phyloP scores from a whole-genome alignment of 768 basidiomycete species.

The Podaxis rugospora region DNA sequence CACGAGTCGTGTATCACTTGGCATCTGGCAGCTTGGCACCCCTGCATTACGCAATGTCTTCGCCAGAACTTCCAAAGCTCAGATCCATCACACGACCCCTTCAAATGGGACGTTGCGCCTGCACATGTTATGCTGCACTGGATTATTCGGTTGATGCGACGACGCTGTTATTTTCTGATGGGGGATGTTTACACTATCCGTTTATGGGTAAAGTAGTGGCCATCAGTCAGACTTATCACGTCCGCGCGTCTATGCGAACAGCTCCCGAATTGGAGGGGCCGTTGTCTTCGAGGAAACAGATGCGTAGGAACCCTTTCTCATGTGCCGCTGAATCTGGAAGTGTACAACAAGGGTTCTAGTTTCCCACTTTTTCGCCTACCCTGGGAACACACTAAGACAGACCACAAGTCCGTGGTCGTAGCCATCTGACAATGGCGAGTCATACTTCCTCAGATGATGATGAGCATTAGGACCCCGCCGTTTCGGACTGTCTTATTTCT shows the following conservation, averaged over 20 bases:
- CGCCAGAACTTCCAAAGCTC: neutral
- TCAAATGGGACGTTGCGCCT: neutral
- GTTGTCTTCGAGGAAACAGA: neutral
- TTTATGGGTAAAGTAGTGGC: neutral
- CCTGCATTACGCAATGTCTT: neutral
- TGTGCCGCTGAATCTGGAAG: neutral
- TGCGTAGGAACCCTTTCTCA: neutral
- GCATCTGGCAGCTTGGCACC: neutral
- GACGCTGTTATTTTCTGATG: slow-evolving; percentile 4
- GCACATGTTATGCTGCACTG: neutral
- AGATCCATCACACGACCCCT: neutral
- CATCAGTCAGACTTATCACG: slow-evolving; percentile 10
- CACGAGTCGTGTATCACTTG: neutral
- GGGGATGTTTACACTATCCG: neutral
- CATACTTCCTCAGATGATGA: slow-evolving; percentile 2
- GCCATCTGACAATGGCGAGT: neutral
- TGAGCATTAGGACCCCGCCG: neutral
- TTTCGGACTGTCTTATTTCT: neutral
- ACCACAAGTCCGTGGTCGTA: slow-evolving; percentile 4
- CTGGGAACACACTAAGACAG: neutral
- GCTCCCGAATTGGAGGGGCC: neutral
- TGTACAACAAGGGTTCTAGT: neutral
- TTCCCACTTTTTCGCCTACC: neutral
- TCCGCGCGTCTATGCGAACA: neutral
- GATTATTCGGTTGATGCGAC: neutral